Evolutionary conservation across 1,139 yeast genomes (phyloP), one percentile per base, ranked within the genome.

Genomic region (Saccharomyces uvarum): DNA sequence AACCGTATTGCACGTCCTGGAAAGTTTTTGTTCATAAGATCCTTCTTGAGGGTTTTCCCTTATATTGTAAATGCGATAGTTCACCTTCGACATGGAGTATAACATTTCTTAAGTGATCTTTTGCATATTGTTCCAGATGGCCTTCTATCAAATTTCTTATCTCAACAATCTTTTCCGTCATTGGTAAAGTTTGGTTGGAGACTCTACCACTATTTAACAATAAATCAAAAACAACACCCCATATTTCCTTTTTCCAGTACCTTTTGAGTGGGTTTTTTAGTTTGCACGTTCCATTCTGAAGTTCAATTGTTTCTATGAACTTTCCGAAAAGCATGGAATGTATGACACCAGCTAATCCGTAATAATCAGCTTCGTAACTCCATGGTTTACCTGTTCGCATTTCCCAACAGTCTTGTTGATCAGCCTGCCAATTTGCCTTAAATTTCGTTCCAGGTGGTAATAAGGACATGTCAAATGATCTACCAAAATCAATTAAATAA

Each of bases 341-440:
- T 1, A 88, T 73, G 0, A 87, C 80, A 33, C 85, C 80, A 0
- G 97, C 97, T 28, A 88, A 61, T 0, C 97, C 97, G 66, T 80
- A 87, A 67, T 89, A 89, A 70, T 91, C 98, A 2, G 87, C 84
- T 64, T 90, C 91, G 65, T 78, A 88, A 2, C 82, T 79, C 96
- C 96, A 91, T 0, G 86, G 78, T 51, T 75, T 65, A 2, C 79
- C 75, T 2, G 78, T 72, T 55, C 82, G 75, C 85, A 88, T 83
- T 63, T 86, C 88, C 2, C 82, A 81, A 66, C 96, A 88, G 63
- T 88, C 96, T 62, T 85, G 93, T 53, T 77, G 76, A 63, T 84
- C 89, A 1, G 84, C 75, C 50, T 76, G 76, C 87, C 89, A 86
- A 60, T 78, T 76, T 14, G 84, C 77, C 32, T 73, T 70, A 68